Percentiles rank a stretch among this genome's conserved stretches.
These are phyloP conservation scores for Fusarium verticillioides DNA, from an alignment of 2,329 filamentous ascomycete species.

Conservation along the genomic window DNA sequence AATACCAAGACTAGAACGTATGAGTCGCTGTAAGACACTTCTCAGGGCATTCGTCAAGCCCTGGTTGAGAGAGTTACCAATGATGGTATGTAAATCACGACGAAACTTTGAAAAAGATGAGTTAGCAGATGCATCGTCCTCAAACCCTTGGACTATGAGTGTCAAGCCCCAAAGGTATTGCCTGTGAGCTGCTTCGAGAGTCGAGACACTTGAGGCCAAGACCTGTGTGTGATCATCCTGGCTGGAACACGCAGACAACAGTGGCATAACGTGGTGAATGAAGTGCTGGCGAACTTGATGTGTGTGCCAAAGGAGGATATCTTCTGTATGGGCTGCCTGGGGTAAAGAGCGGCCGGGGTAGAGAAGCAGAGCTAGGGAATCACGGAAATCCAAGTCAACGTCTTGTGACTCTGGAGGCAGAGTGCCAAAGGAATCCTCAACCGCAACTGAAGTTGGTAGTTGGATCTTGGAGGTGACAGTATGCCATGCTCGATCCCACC, in stretches of 20 bases:
- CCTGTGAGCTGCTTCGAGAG: slow-evolving; percentile 68
- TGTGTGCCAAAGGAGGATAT: slow-evolving; percentile 69
- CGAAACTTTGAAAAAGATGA: slow-evolving; percentile 63
- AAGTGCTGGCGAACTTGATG: slow-evolving; percentile 71
- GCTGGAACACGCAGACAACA: slow-evolving; percentile 60
- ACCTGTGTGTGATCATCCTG: slow-evolving; percentile 58
- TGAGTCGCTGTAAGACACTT: slow-evolving; percentile 64
- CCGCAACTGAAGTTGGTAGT: slow-evolving; percentile 65
- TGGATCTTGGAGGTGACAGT: slow-evolving; percentile 67
- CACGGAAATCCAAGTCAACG: slow-evolving; percentile 58
- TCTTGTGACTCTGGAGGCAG: slow-evolving; percentile 57
- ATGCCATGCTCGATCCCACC: slow-evolving; percentile 72
- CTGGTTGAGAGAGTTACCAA: slow-evolving; percentile 70
- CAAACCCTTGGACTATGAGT: slow-evolving; percentile 61
- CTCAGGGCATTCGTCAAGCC: slow-evolving; percentile 65
- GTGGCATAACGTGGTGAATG: slow-evolving; percentile 66
- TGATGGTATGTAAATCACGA: slow-evolving; percentile 71
- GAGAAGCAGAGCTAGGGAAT: slow-evolving; percentile 65
- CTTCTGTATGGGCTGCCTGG: slow-evolving; percentile 62
- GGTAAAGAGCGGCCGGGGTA: slow-evolving; percentile 60
- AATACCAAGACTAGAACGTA: slow-evolving; percentile 59
- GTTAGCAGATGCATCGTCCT: slow-evolving; percentile 50
- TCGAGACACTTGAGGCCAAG: slow-evolving; percentile 63
- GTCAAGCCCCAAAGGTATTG: slow-evolving; percentile 67
- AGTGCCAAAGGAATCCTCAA: slow-evolving; percentile 65